phyloP scores from a whole-genome alignment of 1,284 basidiomycete genomes.

The Wallemia hederae region DNA sequence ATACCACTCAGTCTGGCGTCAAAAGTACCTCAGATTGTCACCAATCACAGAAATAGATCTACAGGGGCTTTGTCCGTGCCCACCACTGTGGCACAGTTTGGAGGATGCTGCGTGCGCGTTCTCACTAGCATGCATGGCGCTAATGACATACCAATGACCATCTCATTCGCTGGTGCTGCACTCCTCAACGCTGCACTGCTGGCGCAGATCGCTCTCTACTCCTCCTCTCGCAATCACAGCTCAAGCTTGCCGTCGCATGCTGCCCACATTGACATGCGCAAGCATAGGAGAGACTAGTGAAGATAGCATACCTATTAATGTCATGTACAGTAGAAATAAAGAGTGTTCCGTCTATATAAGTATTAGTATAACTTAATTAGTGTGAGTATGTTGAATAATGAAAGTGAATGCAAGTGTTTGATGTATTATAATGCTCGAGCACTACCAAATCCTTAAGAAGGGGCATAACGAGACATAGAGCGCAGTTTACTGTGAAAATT shows the following conservation, averaged over 20 bases:
- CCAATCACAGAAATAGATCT: constrained; percentile 38
- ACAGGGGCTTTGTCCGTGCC: constrained; percentile 76
- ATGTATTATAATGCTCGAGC: too few species aligned
- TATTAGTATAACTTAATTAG: too few species aligned
- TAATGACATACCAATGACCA: not conserved
- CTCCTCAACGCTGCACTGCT: not conserved
- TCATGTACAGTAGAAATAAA: too few species aligned
- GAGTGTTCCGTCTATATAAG: too few species aligned
- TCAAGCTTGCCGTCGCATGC: not conserved
- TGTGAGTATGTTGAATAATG: too few species aligned
- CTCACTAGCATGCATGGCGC: constrained; percentile 39
- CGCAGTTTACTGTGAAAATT: not conserved
- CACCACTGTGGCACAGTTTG: constrained; percentile 50
- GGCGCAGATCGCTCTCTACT: not conserved
- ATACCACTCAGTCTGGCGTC: constrained; percentile 56
- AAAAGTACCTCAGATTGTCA: constrained; percentile 59
- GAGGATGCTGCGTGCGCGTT: constrained; percentile 55
- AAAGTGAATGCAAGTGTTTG: too few species aligned
- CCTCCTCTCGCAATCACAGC: not conserved
- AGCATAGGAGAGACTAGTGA: too few species aligned
- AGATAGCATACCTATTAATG: too few species aligned
- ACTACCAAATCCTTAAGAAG: too few species aligned
- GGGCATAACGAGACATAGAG: not conserved
- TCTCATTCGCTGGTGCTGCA: not conserved
- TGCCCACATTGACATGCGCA: not conserved